phyloP scores from a whole-genome alignment of 1,284 basidiomycete genomes.

The Ceraceosorus guamensis region DNA sequence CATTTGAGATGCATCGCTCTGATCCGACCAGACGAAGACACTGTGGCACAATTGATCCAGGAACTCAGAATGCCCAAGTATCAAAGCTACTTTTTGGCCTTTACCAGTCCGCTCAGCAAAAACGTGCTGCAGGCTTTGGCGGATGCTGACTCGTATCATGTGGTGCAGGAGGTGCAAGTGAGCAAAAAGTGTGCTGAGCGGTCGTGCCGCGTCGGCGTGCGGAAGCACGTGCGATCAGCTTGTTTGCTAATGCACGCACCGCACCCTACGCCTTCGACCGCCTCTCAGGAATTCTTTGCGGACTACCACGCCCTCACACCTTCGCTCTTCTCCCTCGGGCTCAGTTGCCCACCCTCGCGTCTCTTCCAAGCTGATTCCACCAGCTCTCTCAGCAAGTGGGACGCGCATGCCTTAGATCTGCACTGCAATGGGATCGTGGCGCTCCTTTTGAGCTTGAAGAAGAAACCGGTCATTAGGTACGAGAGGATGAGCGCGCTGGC shows the following conservation, averaged over 20 bases:
- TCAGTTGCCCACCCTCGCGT: constrained; percentile 49
- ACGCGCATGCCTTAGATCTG: constrained; percentile 67
- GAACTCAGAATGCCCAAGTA: constrained; percentile 78
- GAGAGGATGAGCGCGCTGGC: constrained; percentile 89
- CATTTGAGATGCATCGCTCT: constrained; percentile 97
- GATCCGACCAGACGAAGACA: constrained; percentile 70
- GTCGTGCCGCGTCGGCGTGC: constrained; percentile 1
- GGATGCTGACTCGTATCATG: constrained; percentile 89
- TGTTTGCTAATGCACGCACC: neutral
- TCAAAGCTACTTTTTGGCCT: constrained; percentile 78
- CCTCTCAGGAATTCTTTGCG: constrained; percentile 31
- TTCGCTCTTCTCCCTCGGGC: constrained; percentile 74
- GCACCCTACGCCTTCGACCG: constrained; percentile 6
- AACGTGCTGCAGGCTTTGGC: constrained; percentile 85
- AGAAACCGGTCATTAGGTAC: constrained; percentile 87
- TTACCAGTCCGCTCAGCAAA: constrained; percentile 88
- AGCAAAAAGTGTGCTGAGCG: neutral
- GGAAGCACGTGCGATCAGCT: neutral
- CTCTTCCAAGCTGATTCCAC: constrained; percentile 64
- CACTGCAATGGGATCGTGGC: constrained; percentile 77
- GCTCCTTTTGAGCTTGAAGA: constrained; percentile 86
- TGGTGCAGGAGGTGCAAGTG: constrained; percentile 88
- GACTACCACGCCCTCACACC: constrained; percentile 55
- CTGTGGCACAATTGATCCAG: constrained; percentile 69
- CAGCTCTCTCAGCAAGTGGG: constrained; percentile 53